These are phyloP conservation scores for Mycena galopus DNA, from an alignment of 768 basidiomycete genomes.

Conservation along the genomic window DNA sequence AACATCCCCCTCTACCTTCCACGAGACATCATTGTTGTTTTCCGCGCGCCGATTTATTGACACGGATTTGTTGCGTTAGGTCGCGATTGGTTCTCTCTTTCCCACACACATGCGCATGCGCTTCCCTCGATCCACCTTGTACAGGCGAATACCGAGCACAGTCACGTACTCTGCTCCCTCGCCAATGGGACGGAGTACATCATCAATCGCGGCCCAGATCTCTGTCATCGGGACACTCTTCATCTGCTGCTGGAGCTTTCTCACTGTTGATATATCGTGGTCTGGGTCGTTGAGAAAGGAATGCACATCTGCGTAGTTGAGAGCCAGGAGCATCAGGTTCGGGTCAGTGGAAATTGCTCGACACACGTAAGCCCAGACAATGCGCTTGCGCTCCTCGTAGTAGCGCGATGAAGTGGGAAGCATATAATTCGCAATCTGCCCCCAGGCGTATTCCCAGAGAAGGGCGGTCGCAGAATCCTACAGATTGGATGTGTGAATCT, in stretches of 20 bases:
- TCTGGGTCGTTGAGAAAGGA: slow-evolving; percentile 43
- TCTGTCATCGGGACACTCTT: slow-evolving; percentile 40
- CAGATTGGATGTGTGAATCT: too few species aligned
- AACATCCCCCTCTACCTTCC: too few species aligned
- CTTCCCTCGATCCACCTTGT: too few species aligned
- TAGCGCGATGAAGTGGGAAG: slow-evolving; percentile 46
- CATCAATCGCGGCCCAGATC: slow-evolving; percentile 43
- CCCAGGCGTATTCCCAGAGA: too few species aligned
- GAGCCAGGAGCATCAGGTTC: slow-evolving; percentile 49
- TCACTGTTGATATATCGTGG: slow-evolving; percentile 44
- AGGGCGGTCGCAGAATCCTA: too few species aligned
- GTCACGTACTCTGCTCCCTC: slow-evolving; percentile 41
- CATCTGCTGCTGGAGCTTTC: slow-evolving; percentile 47
- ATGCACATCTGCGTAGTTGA: slow-evolving; percentile 44
- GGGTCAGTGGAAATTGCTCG: slow-evolving; percentile 51
- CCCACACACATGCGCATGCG: too few species aligned
- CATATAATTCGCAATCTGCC: slow-evolving; percentile 47
- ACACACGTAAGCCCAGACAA: slow-evolving; percentile 51
- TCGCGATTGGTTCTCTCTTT: too few species aligned
- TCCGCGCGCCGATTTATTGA: too few species aligned
- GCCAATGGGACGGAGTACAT: slow-evolving; percentile 42
- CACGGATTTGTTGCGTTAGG: too few species aligned
- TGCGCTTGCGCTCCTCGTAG: slow-evolving; percentile 46
- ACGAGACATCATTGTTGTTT: too few species aligned
- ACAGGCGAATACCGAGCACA: slow-evolving; percentile 48